Evolutionary conservation across 2,329 filamentous ascomycete genomes (phyloP).

Genomic region (Neonectria hederae): DNA sequence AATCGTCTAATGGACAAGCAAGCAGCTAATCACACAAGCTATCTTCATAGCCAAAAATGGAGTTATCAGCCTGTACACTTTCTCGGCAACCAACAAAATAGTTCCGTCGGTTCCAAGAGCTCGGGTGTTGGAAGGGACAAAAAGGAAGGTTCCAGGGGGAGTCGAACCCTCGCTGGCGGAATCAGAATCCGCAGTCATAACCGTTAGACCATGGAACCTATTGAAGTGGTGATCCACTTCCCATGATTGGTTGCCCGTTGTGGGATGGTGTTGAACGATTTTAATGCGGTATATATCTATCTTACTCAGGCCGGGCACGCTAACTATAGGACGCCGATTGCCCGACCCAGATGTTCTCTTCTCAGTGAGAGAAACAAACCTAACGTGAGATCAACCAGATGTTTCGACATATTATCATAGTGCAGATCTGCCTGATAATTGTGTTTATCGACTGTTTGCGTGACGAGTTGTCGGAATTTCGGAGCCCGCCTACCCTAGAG

Average conservation of each 20-base stretch:
- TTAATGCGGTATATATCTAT: slow-evolving; percentile 17
- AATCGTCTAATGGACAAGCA: too few species aligned
- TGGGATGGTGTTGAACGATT: background rate
- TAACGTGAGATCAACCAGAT: background rate
- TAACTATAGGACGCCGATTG: background rate
- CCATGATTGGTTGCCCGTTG: slow-evolving; percentile 19
- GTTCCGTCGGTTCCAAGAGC: background rate
- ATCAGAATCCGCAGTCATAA: slow-evolving; percentile 37
- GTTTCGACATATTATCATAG: background rate
- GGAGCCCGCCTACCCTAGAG: background rate
- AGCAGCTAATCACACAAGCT: too few species aligned
- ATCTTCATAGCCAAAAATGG: background rate
- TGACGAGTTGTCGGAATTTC: background rate
- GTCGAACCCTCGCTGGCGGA: slow-evolving; percentile 38
- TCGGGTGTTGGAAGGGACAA: background rate
- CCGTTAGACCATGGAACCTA: slow-evolving; percentile 34
- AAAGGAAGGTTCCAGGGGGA: slow-evolving; percentile 30
- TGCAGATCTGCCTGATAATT: background rate
- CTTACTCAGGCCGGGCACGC: too few species aligned
- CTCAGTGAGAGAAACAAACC: background rate
- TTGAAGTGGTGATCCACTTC: slow-evolving; percentile 15
- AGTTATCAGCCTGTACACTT: background rate
- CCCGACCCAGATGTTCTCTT: background rate
- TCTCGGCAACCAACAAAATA: background rate
- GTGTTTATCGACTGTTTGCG: background rate